Evolutionary conservation across 768 basidiomycete genomes (phyloP).

Genomic region (Asterophora parasitica): DNA sequence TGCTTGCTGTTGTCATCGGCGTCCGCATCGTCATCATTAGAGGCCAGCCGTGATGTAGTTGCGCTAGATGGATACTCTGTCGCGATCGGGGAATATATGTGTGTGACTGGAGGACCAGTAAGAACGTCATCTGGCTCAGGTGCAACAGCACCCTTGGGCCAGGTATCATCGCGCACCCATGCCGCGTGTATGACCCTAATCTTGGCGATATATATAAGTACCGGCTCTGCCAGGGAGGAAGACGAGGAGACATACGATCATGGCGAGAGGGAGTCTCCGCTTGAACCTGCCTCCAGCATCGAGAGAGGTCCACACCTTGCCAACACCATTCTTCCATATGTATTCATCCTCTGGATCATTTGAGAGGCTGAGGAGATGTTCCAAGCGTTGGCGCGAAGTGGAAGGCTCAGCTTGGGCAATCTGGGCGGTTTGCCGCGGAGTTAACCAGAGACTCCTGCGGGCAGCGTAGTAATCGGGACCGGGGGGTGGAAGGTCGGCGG

Average conservation of each 20-base stretch:
- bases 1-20: not conserved
- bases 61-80: slow-evolving; percentile 19
- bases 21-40: slow-evolving; percentile 12
- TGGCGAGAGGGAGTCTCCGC: slow-evolving; percentile 52
- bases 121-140: slow-evolving; percentile 58
- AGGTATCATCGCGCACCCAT: slow-evolving; percentile 74
- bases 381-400: slow-evolving; percentile 42
- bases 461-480: slow-evolving; percentile 63
- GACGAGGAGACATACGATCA: slow-evolving; percentile 47
- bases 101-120: slow-evolving; percentile 15
- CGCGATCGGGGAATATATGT: slow-evolving; percentile 11
- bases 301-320: slow-evolving; percentile 62
- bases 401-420: slow-evolving; percentile 24
- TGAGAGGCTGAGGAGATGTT: slow-evolving; percentile 43
- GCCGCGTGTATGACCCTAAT: slow-evolving; percentile 69
- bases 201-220: slow-evolving; percentile 33
- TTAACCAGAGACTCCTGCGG: slow-evolving; percentile 61
- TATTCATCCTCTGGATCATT: slow-evolving; percentile 45
- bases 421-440: slow-evolving; percentile 17
- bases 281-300: slow-evolving; percentile 54
- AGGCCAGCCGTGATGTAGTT: slow-evolving; percentile 23
- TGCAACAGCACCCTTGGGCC: slow-evolving; percentile 60
- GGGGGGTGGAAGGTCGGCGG: slow-evolving; percentile 47
- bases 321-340: slow-evolving; percentile 53
- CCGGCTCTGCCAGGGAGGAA: slow-evolving; percentile 1